A percentile compares a stretch with the other conserved stretches of the same genome.
These are phyloP conservation scores for Amauroascus verrucosus DNA, from an alignment of 2,329 filamentous ascomycete genomes.

Conservation along the genomic window DNA sequence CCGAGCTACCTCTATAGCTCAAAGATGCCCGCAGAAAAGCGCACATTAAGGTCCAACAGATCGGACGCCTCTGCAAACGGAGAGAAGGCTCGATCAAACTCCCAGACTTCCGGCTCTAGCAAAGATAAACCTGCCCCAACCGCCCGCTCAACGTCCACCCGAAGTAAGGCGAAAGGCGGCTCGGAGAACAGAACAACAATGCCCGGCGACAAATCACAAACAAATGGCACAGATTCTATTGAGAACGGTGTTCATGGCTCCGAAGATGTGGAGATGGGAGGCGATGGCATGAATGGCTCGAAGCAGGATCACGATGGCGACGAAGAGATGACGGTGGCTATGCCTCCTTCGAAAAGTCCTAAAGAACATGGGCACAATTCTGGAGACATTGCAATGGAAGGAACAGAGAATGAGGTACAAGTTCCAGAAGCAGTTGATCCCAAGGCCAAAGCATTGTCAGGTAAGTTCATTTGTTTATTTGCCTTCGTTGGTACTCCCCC, in stretches of 20 bases:
- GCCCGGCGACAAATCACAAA: slow-evolving; percentile 60
- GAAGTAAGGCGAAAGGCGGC: slow-evolving; percentile 17
- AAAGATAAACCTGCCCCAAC: slow-evolving; percentile 37
- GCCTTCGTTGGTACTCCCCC: not conserved
- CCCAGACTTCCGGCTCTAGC: slow-evolving; percentile 33
- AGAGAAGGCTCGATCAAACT: slow-evolving; percentile 37
- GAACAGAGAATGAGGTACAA: slow-evolving; percentile 38
- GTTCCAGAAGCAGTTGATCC: slow-evolving; percentile 36
- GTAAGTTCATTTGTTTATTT: slow-evolving; percentile 23
- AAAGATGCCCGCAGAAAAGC: slow-evolving; percentile 40
- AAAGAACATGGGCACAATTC: slow-evolving; percentile 47
- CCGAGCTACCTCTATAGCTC: slow-evolving; percentile 17
- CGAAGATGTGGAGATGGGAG: slow-evolving; percentile 62
- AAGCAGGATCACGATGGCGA: slow-evolving; percentile 61
- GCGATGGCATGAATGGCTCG: slow-evolving; percentile 46
- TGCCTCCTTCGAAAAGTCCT: slow-evolving; percentile 59
- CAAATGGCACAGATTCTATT: slow-evolving; percentile 57
- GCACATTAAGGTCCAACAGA: slow-evolving; percentile 40
- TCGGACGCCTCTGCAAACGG: slow-evolving; percentile 39
- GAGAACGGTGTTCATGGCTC: slow-evolving; percentile 57
- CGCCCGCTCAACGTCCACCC: slow-evolving; percentile 24
- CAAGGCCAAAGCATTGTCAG: slow-evolving; percentile 42
- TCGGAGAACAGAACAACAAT: slow-evolving; percentile 40
- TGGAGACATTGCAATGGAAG: slow-evolving; percentile 59
- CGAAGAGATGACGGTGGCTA: slow-evolving; percentile 70